Conservation (phyloP, 768 basidiomycete genomes). For the Leccinum obscurum region DNA sequence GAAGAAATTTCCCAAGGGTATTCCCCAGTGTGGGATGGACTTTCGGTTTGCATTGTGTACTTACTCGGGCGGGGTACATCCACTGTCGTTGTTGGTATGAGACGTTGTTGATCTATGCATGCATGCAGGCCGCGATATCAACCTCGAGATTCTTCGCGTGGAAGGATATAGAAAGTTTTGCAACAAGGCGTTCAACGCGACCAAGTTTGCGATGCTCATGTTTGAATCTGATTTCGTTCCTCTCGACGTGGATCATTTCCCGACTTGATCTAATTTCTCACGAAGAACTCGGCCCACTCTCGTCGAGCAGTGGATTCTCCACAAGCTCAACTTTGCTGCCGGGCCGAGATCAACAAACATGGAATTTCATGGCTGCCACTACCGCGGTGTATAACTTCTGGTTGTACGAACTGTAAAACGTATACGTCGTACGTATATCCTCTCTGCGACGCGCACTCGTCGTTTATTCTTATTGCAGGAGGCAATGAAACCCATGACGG, state of each 20-base stretch:
- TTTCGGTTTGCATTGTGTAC: too few relatives aligned
- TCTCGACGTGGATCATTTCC: too few relatives aligned
- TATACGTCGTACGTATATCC: constrained; percentile 78
- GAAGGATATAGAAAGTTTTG: constrained; percentile 99
- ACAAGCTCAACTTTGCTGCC: constrained; percentile 60
- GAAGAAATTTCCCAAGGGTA: too few relatives aligned
- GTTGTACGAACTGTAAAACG: constrained; percentile 98
- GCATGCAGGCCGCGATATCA: too few relatives aligned
- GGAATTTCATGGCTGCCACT: constrained; percentile 96
- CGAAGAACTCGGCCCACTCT: constrained; percentile 64
- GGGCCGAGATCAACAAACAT: constrained; percentile 76
- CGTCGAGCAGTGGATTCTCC: constrained; percentile 93
- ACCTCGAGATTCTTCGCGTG: constrained; percentile 44
- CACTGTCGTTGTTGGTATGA: too few relatives aligned
- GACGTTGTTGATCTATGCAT: too few relatives aligned
- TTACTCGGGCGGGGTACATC: too few relatives aligned
- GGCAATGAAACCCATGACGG: constrained; percentile 98
- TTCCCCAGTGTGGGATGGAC: too few relatives aligned
- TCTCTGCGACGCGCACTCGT: background rate
- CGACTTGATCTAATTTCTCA: constrained; percentile 5
- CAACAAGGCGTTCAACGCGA: constrained; percentile 96
- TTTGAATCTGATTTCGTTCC: constrained; percentile 67
- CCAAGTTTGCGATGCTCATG: too few relatives aligned
- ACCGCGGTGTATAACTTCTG: constrained; percentile 87
- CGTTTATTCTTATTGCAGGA: too few relatives aligned